Conservation (phyloP, 768 basidiomycete species). For the Epithele typhae region DNA sequence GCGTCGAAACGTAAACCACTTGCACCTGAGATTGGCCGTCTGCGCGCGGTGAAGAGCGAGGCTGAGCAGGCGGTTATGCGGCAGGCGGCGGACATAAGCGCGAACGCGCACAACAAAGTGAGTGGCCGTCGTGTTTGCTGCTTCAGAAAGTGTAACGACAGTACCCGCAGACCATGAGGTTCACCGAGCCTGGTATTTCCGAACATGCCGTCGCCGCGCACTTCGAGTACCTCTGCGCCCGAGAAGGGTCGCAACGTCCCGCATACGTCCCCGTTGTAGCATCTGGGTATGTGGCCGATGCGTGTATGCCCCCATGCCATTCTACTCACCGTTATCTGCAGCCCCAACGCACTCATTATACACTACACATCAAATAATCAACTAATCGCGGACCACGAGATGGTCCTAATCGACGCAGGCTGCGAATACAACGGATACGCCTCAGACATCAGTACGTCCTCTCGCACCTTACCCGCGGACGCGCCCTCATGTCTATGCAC, state of each 20-base stretch:
- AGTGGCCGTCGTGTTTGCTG: conserved; percentile 6
- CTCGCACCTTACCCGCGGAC: too few relatives aligned
- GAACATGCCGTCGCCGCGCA: conserved; percentile 70
- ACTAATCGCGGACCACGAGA: conserved; percentile 61
- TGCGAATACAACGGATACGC: conserved; percentile 96
- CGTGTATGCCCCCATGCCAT: too few relatives aligned
- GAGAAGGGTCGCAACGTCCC: conserved; percentile 75
- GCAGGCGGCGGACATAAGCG: conserved; percentile 83
- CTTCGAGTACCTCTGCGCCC: conserved; percentile 84
- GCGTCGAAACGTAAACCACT: conserved; percentile 46
- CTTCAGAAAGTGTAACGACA: background rate
- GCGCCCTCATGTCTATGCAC: background rate
- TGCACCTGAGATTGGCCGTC: conserved; percentile 60
- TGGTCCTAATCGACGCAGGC: conserved; percentile 86
- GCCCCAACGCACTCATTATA: conserved; percentile 84
- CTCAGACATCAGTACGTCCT: conserved; percentile 81
- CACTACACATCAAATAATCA: conserved; percentile 95
- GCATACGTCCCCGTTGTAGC: conserved; percentile 99
- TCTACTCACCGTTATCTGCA: conserved; percentile 24
- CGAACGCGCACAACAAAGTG: conserved; percentile 80
- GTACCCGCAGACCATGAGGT: conserved; percentile 72
- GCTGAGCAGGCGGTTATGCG: conserved; percentile 80
- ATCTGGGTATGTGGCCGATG: conserved; percentile 61
- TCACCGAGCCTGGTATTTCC: conserved; percentile 50
- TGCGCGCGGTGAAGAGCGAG: conserved; percentile 77